Percentiles rank a stretch among this genome's conserved stretches.
phyloP scores from a whole-genome alignment of 352 stramenopile genomes.

The Lagenidium sp. region DNA sequence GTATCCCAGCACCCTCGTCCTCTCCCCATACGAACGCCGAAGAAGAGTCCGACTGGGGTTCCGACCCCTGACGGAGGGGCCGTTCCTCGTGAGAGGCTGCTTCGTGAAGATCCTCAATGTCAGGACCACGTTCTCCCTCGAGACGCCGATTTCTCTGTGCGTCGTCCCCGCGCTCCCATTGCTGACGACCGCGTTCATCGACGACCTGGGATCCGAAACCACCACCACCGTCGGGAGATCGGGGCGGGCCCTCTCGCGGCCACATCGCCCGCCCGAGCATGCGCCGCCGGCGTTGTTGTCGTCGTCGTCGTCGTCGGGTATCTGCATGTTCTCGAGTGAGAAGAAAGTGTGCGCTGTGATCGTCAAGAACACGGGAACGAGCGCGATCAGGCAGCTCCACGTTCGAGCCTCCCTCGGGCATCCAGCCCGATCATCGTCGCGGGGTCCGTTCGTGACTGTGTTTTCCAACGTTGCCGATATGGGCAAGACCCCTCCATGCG shows the following conservation, averaged over 20 bases:
- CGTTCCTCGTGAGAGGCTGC: slow-evolving; percentile 37
- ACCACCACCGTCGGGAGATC: too few relatives aligned
- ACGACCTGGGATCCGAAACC: too few relatives aligned
- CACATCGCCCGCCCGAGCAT: too few relatives aligned
- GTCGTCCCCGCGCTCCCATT: slow-evolving; percentile 17
- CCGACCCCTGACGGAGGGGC: slow-evolving; percentile 30
- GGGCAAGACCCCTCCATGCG: too few relatives aligned
- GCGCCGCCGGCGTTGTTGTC: background rate
- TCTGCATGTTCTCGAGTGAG: slow-evolving; percentile 64
- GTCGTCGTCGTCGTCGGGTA: slow-evolving; percentile 1
- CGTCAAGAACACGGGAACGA: slow-evolving; percentile 37
- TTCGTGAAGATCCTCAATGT: slow-evolving; percentile 57
- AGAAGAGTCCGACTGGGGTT: slow-evolving; percentile 39
- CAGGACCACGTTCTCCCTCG: slow-evolving; percentile 38
- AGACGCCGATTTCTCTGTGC: slow-evolving; percentile 15
- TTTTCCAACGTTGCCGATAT: too few relatives aligned
- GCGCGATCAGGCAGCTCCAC: slow-evolving; percentile 26
- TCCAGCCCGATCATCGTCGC: slow-evolving; percentile 15
- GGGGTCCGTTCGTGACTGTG: too few relatives aligned
- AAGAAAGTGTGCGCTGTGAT: slow-evolving; percentile 45
- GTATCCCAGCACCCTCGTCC: slow-evolving; percentile 37
- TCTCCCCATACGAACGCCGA: slow-evolving; percentile 41
- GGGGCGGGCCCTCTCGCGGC: too few relatives aligned
- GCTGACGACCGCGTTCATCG: background rate
- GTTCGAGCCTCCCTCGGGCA: background rate